These are phyloP conservation scores for Drosera spatulata DNA, from an alignment of 179 eudicot genomes.

Conservation along the genomic window DNA sequence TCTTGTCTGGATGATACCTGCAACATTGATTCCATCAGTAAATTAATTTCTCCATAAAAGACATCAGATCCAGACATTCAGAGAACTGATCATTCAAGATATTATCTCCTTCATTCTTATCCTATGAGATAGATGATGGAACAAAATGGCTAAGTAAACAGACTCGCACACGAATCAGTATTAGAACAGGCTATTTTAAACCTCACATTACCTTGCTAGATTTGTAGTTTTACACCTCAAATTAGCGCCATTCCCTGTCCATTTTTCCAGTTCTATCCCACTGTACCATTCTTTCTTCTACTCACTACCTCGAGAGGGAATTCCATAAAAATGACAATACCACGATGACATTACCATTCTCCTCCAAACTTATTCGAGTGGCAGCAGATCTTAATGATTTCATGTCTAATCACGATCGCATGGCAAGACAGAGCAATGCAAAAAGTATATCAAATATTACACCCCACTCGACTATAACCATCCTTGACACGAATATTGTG, in stretches of 20 bases:
- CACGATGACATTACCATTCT: not conserved
- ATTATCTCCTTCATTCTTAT: too few relatives aligned
- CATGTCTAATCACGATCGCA: not conserved
- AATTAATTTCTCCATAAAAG: not conserved
- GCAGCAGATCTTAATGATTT: too few relatives aligned
- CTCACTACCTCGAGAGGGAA: not conserved
- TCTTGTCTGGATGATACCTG: slow-evolving; percentile 99
- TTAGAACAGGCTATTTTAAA: too few relatives aligned
- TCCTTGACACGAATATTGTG: too few relatives aligned
- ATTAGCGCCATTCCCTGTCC: not conserved
- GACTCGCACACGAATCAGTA: too few relatives aligned
- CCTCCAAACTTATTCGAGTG: not conserved
- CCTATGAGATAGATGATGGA: too few relatives aligned
- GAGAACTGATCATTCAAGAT: too few relatives aligned
- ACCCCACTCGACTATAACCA: too few relatives aligned
- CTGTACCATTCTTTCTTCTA: not conserved
- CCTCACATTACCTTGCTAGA: too few relatives aligned
- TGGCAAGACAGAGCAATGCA: not conserved
- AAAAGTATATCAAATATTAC: too few relatives aligned
- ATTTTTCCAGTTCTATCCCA: not conserved
- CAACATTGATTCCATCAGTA: slow-evolving; percentile 11
- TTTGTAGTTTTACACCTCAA: too few relatives aligned
- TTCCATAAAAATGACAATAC: not conserved
- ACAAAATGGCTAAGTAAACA: too few relatives aligned
- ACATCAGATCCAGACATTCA: not conserved